These are phyloP conservation scores for Aspergillus spinulosporus DNA, from an alignment of 2,329 filamentous ascomycete genomes.

Conservation along the genomic window DNA sequence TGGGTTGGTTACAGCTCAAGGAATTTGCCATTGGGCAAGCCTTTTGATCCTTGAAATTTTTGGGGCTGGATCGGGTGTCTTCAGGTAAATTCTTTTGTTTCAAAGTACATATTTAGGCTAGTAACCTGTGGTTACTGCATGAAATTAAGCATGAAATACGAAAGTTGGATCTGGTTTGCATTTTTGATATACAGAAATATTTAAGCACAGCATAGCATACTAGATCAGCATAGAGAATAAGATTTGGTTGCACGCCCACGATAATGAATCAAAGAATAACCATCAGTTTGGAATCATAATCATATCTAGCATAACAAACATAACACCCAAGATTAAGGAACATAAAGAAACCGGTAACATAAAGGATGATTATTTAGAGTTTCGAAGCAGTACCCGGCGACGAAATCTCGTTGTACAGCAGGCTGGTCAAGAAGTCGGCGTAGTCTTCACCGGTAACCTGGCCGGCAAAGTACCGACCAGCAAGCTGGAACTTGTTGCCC, in stretches of 20 bases:
- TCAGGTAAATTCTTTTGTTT: neutral
- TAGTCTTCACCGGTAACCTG: constrained; percentile 98
- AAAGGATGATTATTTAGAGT: constrained; percentile 46
- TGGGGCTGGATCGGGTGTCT: neutral
- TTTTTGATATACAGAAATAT: neutral
- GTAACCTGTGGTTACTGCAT: neutral
- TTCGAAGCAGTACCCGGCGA: constrained; percentile 69
- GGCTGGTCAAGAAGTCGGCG: constrained; percentile 86
- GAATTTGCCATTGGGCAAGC: constrained; percentile 33
- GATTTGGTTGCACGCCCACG: neutral
- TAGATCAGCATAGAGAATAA: neutral
- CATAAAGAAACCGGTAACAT: neutral
- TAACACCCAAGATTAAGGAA: neutral
- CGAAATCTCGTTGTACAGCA: constrained; percentile 66
- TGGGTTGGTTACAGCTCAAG: constrained; percentile 41
- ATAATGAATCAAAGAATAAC: neutral
- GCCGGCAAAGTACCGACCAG: constrained; percentile 85
- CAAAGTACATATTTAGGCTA: no score
- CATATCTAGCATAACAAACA: constrained; percentile 1
- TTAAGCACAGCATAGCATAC: neutral
- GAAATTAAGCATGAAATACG: neutral
- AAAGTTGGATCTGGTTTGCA: neutral
- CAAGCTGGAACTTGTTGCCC: constrained; percentile 89
- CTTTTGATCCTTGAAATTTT: constrained; percentile 17
- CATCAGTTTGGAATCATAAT: neutral